Evolutionary conservation across 768 basidiomycete genomes (phyloP).

Genomic region (Rhodotorula kratochvilovae): DNA sequence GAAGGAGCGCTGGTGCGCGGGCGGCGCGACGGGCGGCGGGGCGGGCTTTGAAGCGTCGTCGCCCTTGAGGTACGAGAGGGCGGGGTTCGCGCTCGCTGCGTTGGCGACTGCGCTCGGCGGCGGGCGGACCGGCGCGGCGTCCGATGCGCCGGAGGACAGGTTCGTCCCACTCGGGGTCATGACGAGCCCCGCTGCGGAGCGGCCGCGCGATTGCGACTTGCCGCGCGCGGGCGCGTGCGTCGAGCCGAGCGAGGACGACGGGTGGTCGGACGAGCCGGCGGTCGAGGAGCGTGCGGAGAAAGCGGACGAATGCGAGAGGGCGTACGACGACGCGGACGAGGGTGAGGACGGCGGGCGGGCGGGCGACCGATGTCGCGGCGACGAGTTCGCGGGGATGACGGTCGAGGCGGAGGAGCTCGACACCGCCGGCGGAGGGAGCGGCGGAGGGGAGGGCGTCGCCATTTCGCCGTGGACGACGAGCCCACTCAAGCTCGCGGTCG

Average conservation of each 20-base stretch:
- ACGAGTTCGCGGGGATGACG: slow-evolving; percentile 9
- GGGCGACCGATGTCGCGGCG: neutral
- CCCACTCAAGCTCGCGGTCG: slow-evolving; percentile 20
- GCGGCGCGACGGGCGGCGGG: neutral
- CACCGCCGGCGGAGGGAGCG: neutral
- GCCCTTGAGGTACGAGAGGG: slow-evolving; percentile 8
- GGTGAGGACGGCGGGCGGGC: neutral
- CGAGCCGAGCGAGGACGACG: slow-evolving; percentile 13
- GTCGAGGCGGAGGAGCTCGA: slow-evolving; percentile 8
- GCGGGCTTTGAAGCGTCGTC: neutral
- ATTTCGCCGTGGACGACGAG: slow-evolving; percentile 29
- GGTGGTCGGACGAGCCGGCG: slow-evolving; percentile 4
- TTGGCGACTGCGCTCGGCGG: neutral
- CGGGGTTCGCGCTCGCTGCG: slow-evolving; percentile 4
- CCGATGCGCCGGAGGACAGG: neutral
- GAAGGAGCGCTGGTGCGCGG: neutral
- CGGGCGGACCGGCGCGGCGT: too few species aligned
- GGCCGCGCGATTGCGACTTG: neutral
- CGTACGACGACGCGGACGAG: neutral
- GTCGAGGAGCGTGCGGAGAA: neutral
- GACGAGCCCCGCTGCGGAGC: neutral
- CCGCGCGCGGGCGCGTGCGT: neutral
- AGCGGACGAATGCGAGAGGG: neutral
- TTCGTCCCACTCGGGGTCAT: slow-evolving; percentile 7
- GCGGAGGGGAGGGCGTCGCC: neutral